These are phyloP conservation scores for Fusarium domesticum DNA, from an alignment of 2,329 filamentous ascomycete species.

Conservation along the genomic window DNA sequence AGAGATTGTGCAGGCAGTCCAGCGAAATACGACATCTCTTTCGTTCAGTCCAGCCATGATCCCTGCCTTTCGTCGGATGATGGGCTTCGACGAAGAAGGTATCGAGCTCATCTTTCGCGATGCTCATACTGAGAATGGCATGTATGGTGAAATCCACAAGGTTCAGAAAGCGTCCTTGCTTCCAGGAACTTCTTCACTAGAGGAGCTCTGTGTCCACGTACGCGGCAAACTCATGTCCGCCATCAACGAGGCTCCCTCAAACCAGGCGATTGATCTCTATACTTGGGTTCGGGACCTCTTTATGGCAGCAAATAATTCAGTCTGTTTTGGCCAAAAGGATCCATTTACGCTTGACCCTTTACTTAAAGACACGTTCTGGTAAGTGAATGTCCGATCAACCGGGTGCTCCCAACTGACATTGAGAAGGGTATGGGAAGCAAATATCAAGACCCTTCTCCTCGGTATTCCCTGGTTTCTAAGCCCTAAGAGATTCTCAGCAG, in stretches of 20 bases:
- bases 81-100: constrained; percentile 18
- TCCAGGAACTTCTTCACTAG: constrained; percentile 15
- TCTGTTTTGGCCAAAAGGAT: constrained; percentile 19
- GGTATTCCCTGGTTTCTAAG: constrained; percentile 20
- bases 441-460: constrained; percentile 14
- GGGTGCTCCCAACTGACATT: too few species aligned
- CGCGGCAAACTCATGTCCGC: constrained; percentile 6
- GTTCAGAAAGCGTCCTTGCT: constrained; percentile 18
- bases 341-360: constrained; percentile 14
- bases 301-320: constrained; percentile 23
- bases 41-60: constrained; percentile 22
- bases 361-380: constrained; percentile 12
- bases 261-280: constrained; percentile 11
- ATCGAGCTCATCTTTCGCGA: constrained; percentile 23
- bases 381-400: too few species aligned
- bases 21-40: constrained; percentile 14
- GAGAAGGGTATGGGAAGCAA: constrained; percentile 21
- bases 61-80: constrained; percentile 20
- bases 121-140: constrained; percentile 22
- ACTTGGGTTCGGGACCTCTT: constrained; percentile 16
- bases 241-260: constrained; percentile 9
- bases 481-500: constrained; percentile 9
- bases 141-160: constrained; percentile 22
- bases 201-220: constrained; percentile 9
- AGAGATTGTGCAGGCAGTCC: constrained; percentile 20